Evolutionary conservation across 192 early-diverging fungal genomes (phyloP).

Genomic region (Backusella psychrophila): DNA sequence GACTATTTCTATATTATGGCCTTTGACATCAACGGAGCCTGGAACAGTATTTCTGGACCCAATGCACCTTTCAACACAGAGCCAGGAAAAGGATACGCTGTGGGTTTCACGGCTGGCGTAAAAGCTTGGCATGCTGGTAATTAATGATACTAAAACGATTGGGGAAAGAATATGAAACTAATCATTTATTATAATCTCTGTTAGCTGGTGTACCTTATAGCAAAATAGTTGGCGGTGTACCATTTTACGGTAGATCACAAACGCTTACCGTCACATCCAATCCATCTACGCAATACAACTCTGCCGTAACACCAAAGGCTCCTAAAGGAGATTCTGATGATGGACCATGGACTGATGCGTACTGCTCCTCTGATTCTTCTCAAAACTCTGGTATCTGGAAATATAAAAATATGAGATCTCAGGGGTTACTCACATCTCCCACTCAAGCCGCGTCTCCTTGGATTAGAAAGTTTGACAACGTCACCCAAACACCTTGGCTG

Average conservation of each 20-base stretch:
- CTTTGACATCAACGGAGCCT: slow-evolving; percentile 61
- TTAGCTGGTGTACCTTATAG: slow-evolving; percentile 51
- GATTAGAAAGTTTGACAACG: slow-evolving; percentile 60
- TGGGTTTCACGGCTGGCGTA: slow-evolving; percentile 39
- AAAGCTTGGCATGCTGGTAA: slow-evolving; percentile 48
- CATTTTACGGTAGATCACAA: slow-evolving; percentile 57
- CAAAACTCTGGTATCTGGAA: slow-evolving; percentile 45
- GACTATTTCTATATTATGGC: slow-evolving; percentile 67
- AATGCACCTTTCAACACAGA: slow-evolving; percentile 44
- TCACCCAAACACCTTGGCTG: slow-evolving; percentile 69
- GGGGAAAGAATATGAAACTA: not conserved
- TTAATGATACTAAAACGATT: not conserved
- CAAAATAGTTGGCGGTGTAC: slow-evolving; percentile 58
- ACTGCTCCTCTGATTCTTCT: slow-evolving; percentile 40
- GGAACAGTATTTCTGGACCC: slow-evolving; percentile 48
- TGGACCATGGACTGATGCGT: slow-evolving; percentile 49
- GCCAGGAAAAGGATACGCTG: slow-evolving; percentile 30
- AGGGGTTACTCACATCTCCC: slow-evolving; percentile 42
- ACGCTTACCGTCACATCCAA: not conserved
- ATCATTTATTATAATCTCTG: not conserved
- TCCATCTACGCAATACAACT: not conserved
- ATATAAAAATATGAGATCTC: slow-evolving; percentile 7
- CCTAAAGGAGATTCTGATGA: slow-evolving; percentile 54
- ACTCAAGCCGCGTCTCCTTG: slow-evolving; percentile 55
- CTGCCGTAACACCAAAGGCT: slow-evolving; percentile 9